Conservation (phyloP, 2,329 filamentous ascomycete species). For the Hypoxylon sp. region DNA sequence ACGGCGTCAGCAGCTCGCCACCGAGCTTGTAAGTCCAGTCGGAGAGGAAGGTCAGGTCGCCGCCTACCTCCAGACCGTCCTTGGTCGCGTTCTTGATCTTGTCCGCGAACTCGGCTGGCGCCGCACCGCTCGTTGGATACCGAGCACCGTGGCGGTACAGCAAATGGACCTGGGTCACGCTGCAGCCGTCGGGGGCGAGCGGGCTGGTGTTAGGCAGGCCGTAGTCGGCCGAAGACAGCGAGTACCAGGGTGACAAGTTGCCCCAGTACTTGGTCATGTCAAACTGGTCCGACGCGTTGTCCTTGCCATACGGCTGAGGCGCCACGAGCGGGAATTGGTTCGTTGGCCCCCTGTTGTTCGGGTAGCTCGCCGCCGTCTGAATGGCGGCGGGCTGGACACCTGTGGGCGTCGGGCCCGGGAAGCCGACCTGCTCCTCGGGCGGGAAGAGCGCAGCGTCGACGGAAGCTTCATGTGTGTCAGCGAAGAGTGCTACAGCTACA, state of each 20-base stretch:
- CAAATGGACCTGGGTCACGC: constrained; percentile 45
- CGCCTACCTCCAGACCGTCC: constrained; percentile 45
- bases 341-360: constrained; percentile 40
- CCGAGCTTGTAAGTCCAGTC: constrained; percentile 49
- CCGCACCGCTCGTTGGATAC: constrained; percentile 44
- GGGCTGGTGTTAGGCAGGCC: constrained; percentile 44
- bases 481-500: not conserved
- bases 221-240: constrained; percentile 45
- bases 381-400: constrained; percentile 43
- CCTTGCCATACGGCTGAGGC: constrained; percentile 39
- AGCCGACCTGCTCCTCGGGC: constrained; percentile 43
- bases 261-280: constrained; percentile 47
- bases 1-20: constrained; percentile 48
- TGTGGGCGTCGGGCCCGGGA: constrained; percentile 40
- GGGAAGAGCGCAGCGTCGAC: constrained; percentile 44
- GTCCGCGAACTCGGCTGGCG: constrained; percentile 43
- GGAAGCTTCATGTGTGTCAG: constrained; percentile 36
- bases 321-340: constrained; percentile 45
- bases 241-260: constrained; percentile 47
- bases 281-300: constrained; percentile 34
- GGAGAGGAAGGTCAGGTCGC: constrained; percentile 42
- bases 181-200: constrained; percentile 43
- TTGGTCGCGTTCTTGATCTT: constrained; percentile 47
- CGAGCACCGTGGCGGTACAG: constrained; percentile 47
- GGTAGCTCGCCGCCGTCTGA: constrained; percentile 42